A percentile compares a stretch with the other conserved stretches of the same genome.
Evolutionary conservation across 805 yeast genomes (phyloP).

Genomic region (Ogataea allantospora): DNA sequence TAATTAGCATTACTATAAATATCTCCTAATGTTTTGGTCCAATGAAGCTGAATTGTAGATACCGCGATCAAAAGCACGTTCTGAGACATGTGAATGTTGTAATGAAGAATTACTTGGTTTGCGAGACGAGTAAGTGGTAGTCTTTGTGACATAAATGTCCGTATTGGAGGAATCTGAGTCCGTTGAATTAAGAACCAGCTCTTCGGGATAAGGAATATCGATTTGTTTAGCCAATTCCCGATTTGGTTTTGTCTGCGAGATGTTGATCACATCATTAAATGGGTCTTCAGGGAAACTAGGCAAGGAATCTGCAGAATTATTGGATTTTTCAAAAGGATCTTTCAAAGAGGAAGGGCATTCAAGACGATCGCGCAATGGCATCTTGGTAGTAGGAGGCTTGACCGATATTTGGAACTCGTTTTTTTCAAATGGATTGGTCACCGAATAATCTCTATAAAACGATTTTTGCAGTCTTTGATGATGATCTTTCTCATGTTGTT

Average conservation of each 20-base stretch:
- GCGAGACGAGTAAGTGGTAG: slow-evolving; percentile 6
- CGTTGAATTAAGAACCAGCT: slow-evolving; percentile 7
- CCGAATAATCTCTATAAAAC: neutral
- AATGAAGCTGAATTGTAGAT: slow-evolving; percentile 14
- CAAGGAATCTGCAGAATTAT: slow-evolving; percentile 2
- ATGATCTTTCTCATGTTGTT: slow-evolving; percentile 21
- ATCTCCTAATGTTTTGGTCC: slow-evolving; percentile 8
- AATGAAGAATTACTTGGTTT: slow-evolving; percentile 4
- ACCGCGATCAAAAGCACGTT: slow-evolving; percentile 2
- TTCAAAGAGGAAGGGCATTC: neutral
- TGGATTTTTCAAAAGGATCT: neutral
- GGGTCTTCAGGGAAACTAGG: slow-evolving; percentile 9
- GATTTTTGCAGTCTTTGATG: slow-evolving; percentile 10
- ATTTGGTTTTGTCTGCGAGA: slow-evolving; percentile 3
- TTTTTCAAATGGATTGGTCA: slow-evolving; percentile 1
- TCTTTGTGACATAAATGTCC: slow-evolving; percentile 1
- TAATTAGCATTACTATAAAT: slow-evolving; percentile 22
- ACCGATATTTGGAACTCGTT: neutral
- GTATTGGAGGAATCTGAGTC: neutral
- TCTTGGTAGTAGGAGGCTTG: neutral
- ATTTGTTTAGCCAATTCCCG: slow-evolving; percentile 2
- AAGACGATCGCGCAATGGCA: no score
- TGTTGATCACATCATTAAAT: slow-evolving; percentile 8
- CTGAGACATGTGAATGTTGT: neutral
- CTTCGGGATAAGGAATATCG: slow-evolving; percentile 8